phyloP scores from a whole-genome alignment of 495 filamentous ascomycete species.

The Penicillium robsamsonii region DNA sequence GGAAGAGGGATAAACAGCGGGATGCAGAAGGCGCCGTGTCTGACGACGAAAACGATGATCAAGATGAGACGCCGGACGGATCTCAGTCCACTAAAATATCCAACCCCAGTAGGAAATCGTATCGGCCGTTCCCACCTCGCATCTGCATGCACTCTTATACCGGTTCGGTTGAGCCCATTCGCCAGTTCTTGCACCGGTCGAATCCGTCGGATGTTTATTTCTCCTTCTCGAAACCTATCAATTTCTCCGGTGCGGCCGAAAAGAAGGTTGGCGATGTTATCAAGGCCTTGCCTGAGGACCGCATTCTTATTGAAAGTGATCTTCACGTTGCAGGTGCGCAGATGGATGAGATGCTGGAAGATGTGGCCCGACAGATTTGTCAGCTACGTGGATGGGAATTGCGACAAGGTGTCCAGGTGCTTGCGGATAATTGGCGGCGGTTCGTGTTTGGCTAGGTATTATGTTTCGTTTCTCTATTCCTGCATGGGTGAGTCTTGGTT shows the following conservation, averaged over 20 bases:
- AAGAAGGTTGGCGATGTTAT: conserved; percentile 63
- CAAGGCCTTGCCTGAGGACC: conserved; percentile 69
- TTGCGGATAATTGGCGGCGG: conserved; percentile 74
- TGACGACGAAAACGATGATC: conserved; percentile 27
- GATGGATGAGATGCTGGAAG: conserved; percentile 78
- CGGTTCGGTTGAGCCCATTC: conserved; percentile 70
- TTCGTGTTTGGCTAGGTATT: conserved; percentile 66
- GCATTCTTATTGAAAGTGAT: conserved; percentile 86
- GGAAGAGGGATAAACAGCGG: conserved; percentile 49
- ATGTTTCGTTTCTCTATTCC: neutral
- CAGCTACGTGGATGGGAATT: conserved; percentile 74
- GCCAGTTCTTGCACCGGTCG: conserved; percentile 71
- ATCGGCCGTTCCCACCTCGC: conserved; percentile 76
- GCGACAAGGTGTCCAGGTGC: conserved; percentile 62
- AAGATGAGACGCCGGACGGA: neutral
- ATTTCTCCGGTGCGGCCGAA: conserved; percentile 60
- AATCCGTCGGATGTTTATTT: conserved; percentile 80
- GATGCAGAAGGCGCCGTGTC: conserved; percentile 37
- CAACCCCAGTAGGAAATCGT: conserved; percentile 23
- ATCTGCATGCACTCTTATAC: conserved; percentile 95
- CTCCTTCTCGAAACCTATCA: conserved; percentile 83
- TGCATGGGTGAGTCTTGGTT: neutral
- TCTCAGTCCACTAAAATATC: conserved; percentile 27
- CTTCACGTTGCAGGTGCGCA: conserved; percentile 76
- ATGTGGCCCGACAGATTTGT: conserved; percentile 71